Conservation (phyloP, 129 eudicot genomes). For the Rutidosis leptorrhynchoides region DNA sequence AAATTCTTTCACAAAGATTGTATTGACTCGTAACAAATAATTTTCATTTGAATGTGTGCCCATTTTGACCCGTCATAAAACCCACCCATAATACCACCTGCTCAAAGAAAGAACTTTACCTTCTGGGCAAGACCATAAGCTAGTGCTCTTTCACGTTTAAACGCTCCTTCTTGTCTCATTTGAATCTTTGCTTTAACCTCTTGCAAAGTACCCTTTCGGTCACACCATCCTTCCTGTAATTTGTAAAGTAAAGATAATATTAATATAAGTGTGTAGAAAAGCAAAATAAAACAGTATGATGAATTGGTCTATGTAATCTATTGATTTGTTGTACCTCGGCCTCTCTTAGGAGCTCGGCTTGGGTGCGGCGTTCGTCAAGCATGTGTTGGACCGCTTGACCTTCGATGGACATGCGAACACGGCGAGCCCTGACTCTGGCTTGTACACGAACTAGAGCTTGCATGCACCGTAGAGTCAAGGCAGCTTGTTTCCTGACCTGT, state of each 20-base stretch:
- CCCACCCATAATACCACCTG: background rate
- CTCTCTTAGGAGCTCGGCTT: slow-evolving; percentile 62
- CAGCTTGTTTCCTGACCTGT: slow-evolving; percentile 96
- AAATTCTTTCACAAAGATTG: background rate
- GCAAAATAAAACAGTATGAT: background rate
- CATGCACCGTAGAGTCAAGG: slow-evolving; percentile 96
- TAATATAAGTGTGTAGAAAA: background rate
- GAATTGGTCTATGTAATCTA: background rate
- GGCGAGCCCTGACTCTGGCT: slow-evolving; percentile 96
- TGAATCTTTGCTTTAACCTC: slow-evolving; percentile 83
- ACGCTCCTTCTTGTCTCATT: slow-evolving; percentile 87
- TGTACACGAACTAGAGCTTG: slow-evolving; percentile 96
- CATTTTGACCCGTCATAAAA: background rate
- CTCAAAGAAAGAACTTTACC: slow-evolving; percentile 32
- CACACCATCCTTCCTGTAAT: slow-evolving; percentile 95
- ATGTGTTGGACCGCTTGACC: slow-evolving; percentile 91
- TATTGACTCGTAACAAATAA: background rate
- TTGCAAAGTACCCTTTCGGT: slow-evolving; percentile 71
- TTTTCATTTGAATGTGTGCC: background rate
- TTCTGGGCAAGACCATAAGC: slow-evolving; percentile 87
- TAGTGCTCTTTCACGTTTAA: slow-evolving; percentile 88
- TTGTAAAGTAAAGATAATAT: background rate
- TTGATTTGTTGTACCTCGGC: slow-evolving; percentile 61
- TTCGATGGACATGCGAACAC: slow-evolving; percentile 90
- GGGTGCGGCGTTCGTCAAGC: slow-evolving; percentile 61